Conservation (phyloP, 768 basidiomycete species). For the Phaffia tasmanica region DNA sequence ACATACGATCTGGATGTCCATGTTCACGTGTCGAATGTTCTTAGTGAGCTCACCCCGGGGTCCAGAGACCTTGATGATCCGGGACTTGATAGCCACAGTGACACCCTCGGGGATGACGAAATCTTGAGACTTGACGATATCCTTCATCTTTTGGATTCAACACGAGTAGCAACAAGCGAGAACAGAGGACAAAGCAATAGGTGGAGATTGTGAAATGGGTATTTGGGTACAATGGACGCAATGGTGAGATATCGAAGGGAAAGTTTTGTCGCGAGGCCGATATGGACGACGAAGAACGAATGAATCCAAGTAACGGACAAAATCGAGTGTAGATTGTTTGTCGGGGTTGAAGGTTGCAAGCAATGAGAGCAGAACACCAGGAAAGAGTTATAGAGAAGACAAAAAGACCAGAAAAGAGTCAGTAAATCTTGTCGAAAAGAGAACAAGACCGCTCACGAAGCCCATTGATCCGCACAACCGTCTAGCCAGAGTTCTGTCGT, state of each 20-base stretch:
- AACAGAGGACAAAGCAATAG: background rate
- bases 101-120: slow-evolving; percentile 51
- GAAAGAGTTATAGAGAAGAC: too few species aligned
- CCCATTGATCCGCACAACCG: too few species aligned
- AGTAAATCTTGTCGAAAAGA: too few species aligned
- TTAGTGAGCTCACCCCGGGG: slow-evolving; percentile 75
- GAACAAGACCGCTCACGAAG: too few species aligned
- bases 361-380: too few species aligned
- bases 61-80: slow-evolving; percentile 81
- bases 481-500: too few species aligned
- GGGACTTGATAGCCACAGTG: slow-evolving; percentile 75
- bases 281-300: background rate
- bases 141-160: slow-evolving; percentile 19
- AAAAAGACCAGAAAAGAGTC: too few species aligned
- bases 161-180: background rate
- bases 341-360: too few species aligned
- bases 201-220: too few species aligned
- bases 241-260: background rate
- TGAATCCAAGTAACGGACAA: too few species aligned
- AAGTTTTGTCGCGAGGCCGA: background rate
- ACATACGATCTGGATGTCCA: slow-evolving; percentile 72
- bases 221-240: background rate
- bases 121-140: slow-evolving; percentile 32
- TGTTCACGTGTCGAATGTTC: slow-evolving; percentile 85
- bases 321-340: too few species aligned